Evolutionary conservation across 1,139 yeast species (phyloP).

Genomic region (Candida mesenterica): DNA sequence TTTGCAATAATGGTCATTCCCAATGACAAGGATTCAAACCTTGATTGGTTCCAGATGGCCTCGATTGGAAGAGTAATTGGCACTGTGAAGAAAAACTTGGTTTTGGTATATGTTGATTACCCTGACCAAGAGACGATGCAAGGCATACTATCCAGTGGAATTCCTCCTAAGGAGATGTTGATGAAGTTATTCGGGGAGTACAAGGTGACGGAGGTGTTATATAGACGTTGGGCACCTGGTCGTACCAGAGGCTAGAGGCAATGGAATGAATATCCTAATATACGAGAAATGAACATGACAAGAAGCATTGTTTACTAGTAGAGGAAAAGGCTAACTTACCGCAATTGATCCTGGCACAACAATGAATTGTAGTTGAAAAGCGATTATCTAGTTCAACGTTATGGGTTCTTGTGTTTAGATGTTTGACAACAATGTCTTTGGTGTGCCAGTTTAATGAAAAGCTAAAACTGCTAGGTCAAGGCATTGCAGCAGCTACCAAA

Average conservation of each 20-base stretch:
- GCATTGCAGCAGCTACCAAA: too few species aligned
- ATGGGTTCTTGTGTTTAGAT: background rate
- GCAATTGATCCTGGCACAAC: background rate
- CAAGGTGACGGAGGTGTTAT: slow-evolving; percentile 61
- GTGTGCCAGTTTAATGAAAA: too few species aligned
- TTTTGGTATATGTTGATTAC: slow-evolving; percentile 62
- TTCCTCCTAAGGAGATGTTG: slow-evolving; percentile 19
- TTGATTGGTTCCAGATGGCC: slow-evolving; percentile 62
- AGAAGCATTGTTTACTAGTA: too few species aligned
- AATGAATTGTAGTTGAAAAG: background rate
- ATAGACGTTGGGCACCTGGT: slow-evolving; percentile 82
- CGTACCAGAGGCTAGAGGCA: slow-evolving; percentile 75
- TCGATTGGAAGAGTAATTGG: slow-evolving; percentile 78
- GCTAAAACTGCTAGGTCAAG: too few species aligned
- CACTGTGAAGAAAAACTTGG: slow-evolving; percentile 78
- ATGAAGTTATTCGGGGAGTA: slow-evolving; percentile 37
- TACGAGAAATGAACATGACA: too few species aligned
- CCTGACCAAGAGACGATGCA: slow-evolving; percentile 40
- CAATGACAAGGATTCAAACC: slow-evolving; percentile 26
- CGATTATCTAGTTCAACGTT: background rate
- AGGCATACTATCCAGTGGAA: slow-evolving; percentile 10
- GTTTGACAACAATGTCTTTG: too few species aligned
- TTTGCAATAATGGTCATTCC: slow-evolving; percentile 60
- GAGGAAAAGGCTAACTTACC: too few species aligned
- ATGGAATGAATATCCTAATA: too few species aligned